These are phyloP conservation scores for Fusarium lyarnte DNA, from an alignment of 2,329 filamentous ascomycete species.

Conservation along the genomic window DNA sequence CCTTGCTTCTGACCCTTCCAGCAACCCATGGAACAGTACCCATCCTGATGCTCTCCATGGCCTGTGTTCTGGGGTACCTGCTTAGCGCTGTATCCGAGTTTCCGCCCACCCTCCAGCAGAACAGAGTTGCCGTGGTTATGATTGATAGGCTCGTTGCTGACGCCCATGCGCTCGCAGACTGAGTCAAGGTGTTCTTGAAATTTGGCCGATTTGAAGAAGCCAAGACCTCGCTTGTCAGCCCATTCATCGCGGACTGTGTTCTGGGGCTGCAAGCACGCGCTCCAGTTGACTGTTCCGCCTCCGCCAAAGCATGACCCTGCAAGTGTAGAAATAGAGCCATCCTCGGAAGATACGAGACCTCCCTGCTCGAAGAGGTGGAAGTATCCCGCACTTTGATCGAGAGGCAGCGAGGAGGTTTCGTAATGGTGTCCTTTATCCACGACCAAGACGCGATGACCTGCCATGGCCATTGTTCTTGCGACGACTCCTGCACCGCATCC, in stretches of 20 bases:
- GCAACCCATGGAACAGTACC: neutral
- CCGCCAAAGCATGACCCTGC: neutral
- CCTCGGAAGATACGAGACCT: neutral
- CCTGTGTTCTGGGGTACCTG: neutral
- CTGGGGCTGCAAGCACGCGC: neutral
- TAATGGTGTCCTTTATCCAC: neutral
- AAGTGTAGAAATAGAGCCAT: neutral
- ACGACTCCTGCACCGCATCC: neutral
- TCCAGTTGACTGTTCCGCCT: conserved; percentile 5
- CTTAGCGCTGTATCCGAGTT: neutral
- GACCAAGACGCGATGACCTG: neutral
- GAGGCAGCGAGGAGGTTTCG: neutral
- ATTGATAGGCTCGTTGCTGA: neutral
- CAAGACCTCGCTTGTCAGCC: neutral
- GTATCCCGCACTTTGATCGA: neutral
- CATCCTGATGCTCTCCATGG: neutral
- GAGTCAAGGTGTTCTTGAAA: neutral
- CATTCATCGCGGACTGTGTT: conserved; percentile 1
- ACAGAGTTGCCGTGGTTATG: neutral
- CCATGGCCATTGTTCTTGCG: neutral
- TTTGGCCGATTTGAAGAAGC: neutral
- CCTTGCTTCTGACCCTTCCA: neutral
- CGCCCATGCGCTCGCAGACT: neutral
- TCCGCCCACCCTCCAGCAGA: neutral
- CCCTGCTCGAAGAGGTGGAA: neutral